Conservation (phyloP, 129 eudicot species). For the Pseudognaphalium luteoalbum region DNA sequence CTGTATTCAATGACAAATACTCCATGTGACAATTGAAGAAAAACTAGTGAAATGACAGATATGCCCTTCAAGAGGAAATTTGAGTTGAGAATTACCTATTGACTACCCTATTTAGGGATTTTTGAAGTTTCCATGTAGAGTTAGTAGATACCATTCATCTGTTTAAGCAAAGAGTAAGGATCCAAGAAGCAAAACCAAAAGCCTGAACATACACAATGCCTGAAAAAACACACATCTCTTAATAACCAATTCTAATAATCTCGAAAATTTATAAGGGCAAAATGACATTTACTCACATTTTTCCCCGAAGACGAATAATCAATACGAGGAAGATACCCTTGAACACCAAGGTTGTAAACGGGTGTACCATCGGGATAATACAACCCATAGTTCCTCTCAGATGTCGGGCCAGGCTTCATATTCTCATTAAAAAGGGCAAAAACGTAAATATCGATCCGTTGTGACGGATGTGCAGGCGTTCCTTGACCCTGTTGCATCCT, state of each 20-base stretch:
- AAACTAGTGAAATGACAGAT: conserved; percentile 10
- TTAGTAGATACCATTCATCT: conserved; percentile 27
- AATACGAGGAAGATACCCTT: conserved; percentile 63
- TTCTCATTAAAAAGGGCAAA: conserved; percentile 96
- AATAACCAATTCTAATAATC: background rate
- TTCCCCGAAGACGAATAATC: conserved; percentile 65
- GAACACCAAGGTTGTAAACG: conserved; percentile 84
- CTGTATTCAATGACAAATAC: background rate
- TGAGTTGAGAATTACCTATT: conserved; percentile 40
- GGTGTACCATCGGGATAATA: conserved; percentile 84
- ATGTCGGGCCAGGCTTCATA: conserved; percentile 79
- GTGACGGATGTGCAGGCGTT: conserved; percentile 78
- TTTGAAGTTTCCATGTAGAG: conserved; percentile 26
- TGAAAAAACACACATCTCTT: conserved; percentile 22
- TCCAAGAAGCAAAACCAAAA: conserved; percentile 33
- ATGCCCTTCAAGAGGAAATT: background rate
- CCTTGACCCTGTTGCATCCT: conserved; percentile 62
- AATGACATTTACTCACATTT: conserved; percentile 47
- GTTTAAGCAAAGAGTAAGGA: conserved; percentile 33
- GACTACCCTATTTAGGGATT: conserved; percentile 28
- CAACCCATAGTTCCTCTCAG: conserved; percentile 93
- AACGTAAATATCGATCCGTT: conserved; percentile 67
- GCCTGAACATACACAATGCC: conserved; percentile 37
- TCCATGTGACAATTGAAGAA: background rate
- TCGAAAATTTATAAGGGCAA: conserved; percentile 16